Conservation (phyloP, 1,284 basidiomycete species). For the Ceratobasidium sp. region DNA sequence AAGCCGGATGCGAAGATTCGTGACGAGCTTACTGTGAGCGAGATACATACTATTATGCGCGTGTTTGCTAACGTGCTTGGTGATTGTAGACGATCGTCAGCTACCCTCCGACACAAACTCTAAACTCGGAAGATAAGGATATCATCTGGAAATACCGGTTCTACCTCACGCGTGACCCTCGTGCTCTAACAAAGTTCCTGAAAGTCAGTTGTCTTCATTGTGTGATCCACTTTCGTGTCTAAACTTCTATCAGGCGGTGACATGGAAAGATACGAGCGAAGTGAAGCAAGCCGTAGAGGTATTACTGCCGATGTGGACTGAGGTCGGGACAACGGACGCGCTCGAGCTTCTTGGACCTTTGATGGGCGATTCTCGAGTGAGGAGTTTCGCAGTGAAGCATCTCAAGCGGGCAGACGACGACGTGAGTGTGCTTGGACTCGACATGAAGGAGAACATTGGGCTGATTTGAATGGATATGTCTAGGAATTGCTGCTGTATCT, state of each 20-base stretch:
- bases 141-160: conserved; percentile 99
- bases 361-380: conserved; percentile 89
- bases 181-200: conserved; percentile 95
- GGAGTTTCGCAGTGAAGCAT: conserved; percentile 93
- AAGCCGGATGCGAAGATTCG: conserved; percentile 96
- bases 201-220: conserved; percentile 59
- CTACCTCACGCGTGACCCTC: conserved; percentile 90
- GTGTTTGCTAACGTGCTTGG: not conserved
- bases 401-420: conserved; percentile 94
- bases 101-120: conserved; percentile 88
- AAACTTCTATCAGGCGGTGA: conserved; percentile 69
- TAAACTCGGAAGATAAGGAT: conserved; percentile 94
- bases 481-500: conserved; percentile 94
- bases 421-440: conserved; percentile 59
- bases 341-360: conserved; percentile 92
- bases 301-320: conserved; percentile 94
- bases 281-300: conserved; percentile 98
- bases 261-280: conserved; percentile 95
- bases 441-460: not conserved
- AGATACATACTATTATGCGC: conserved; percentile 8
- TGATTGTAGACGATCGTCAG: conserved; percentile 84
- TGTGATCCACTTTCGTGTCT: not conserved
- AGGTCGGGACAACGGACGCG: conserved; percentile 96
- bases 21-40: conserved; percentile 89
- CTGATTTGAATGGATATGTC: not conserved